phyloP scores from a whole-genome alignment of 495 filamentous ascomycete species.

The Aspergillus haitiensis region DNA sequence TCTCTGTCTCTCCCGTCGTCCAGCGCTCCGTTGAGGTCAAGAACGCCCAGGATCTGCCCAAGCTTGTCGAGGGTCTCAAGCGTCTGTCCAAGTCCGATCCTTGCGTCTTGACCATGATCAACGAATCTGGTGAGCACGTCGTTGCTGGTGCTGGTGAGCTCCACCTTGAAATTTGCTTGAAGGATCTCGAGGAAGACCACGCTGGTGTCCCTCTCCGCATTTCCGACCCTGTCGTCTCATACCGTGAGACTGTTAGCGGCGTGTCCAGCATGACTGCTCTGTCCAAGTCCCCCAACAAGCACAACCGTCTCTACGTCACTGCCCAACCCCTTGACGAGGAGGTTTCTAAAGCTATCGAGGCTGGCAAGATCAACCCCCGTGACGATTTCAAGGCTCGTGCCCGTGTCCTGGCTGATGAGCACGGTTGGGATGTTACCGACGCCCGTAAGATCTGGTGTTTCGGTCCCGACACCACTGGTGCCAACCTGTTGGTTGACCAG shows the following conservation, averaged over 20 bases:
- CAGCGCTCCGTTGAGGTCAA: constrained; percentile 99
- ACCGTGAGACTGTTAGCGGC: constrained; percentile 89
- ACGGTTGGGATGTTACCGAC: constrained; percentile 99
- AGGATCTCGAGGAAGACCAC: constrained; percentile 99
- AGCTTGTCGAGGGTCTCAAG: constrained; percentile 99
- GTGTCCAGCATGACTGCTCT: constrained; percentile 91
- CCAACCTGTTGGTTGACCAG: constrained; percentile 98
- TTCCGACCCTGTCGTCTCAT: constrained; percentile 94
- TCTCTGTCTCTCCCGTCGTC: constrained; percentile 99
- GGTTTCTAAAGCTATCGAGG: constrained; percentile 84
- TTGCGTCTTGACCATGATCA: constrained; percentile 88
- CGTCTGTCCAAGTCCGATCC: constrained; percentile 99
- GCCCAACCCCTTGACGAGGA: constrained; percentile 90
- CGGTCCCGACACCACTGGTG: constrained; percentile 94
- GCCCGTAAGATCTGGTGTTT: constrained; percentile 99
- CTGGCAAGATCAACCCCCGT: constrained; percentile 87
- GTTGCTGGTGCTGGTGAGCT: constrained; percentile 99
- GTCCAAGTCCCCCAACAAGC: constrained; percentile 99
- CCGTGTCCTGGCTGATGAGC: constrained; percentile 93
- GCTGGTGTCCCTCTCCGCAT: constrained; percentile 95
- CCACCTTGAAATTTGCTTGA: constrained; percentile 99
- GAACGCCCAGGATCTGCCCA: constrained; percentile 99
- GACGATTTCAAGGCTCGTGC: constrained; percentile 99
- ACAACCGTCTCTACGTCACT: constrained; percentile 98
- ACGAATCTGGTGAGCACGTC: constrained; percentile 93